phyloP scores from a whole-genome alignment of 2,329 filamentous ascomycete species.

The Coleophoma crateriformis region DNA sequence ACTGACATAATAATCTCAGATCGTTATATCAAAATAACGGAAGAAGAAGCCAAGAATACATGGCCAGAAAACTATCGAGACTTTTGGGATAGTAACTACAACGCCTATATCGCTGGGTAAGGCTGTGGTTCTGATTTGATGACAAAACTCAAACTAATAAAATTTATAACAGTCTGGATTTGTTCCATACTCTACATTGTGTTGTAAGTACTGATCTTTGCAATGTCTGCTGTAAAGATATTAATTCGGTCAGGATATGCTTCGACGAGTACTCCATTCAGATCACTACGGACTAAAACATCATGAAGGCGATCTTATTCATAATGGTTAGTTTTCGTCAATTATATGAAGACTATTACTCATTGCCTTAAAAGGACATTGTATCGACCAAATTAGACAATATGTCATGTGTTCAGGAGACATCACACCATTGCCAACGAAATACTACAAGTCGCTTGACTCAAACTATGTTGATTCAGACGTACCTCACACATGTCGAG shows the following conservation, averaged over 20 bases:
- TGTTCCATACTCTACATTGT: constrained; percentile 1
- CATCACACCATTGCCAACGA: constrained; percentile 1
- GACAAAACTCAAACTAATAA: too few species aligned
- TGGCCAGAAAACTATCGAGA: not conserved
- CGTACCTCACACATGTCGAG: not conserved
- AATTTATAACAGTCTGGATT: not conserved
- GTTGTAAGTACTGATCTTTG: not conserved
- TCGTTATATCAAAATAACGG: not conserved
- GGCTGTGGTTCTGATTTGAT: not conserved
- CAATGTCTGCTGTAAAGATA: too few species aligned
- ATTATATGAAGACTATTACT: not conserved
- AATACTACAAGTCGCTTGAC: not conserved
- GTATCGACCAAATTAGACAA: not conserved
- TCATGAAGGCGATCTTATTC: too few species aligned
- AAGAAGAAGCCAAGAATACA: constrained; percentile 1
- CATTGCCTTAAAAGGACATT: not conserved
- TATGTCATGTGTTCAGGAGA: not conserved
- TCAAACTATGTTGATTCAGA: not conserved
- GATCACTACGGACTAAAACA: not conserved
- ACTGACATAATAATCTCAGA: not conserved
- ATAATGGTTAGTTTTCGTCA: not conserved
- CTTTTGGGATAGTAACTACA: not conserved
- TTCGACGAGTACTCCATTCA: not conserved
- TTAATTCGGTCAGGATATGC: too few species aligned
- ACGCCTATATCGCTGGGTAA: constrained; percentile 1